Percentiles rank a stretch among this genome's conserved stretches.
phyloP scores from a whole-genome alignment of 2,329 filamentous ascomycete species.

The Trichoderma atroviride region DNA sequence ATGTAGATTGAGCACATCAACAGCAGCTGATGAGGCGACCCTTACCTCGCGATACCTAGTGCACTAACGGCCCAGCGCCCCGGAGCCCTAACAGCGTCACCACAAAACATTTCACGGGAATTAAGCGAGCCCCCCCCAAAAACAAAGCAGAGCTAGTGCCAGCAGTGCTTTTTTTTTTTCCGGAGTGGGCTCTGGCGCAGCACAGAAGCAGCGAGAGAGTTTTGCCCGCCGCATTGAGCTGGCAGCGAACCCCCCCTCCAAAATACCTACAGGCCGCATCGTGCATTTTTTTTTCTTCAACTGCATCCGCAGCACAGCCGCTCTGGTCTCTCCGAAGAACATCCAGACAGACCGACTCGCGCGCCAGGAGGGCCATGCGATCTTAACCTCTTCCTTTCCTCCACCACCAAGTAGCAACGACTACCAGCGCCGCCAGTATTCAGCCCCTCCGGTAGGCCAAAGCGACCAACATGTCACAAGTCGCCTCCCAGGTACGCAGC shows the following conservation, averaged over 20 bases:
- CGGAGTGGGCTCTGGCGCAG: slow-evolving; percentile 25
- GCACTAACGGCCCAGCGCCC: slow-evolving; percentile 22
- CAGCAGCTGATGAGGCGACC: not conserved
- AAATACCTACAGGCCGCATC: slow-evolving; percentile 12
- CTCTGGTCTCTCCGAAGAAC: slow-evolving; percentile 22
- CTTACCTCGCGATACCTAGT: slow-evolving; percentile 23
- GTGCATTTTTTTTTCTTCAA: slow-evolving; percentile 31
- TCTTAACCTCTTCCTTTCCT: slow-evolving; percentile 39
- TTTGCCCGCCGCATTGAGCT: slow-evolving; percentile 21
- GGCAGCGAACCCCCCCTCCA: slow-evolving; percentile 4
- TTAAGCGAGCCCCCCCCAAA: slow-evolving; percentile 26
- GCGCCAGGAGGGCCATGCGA: slow-evolving; percentile 43
- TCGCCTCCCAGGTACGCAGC: slow-evolving; percentile 58
- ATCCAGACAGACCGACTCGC: slow-evolving; percentile 24
- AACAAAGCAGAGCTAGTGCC: slow-evolving; percentile 2
- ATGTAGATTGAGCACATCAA: not conserved
- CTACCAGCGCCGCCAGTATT: slow-evolving; percentile 41
- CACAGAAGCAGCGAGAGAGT: slow-evolving; percentile 17
- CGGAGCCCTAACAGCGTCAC: slow-evolving; percentile 35
- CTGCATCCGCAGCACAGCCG: slow-evolving; percentile 27
- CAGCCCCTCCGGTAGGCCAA: slow-evolving; percentile 47
- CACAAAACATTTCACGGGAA: slow-evolving; percentile 33
- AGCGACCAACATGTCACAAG: slow-evolving; percentile 60
- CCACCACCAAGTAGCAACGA: slow-evolving; percentile 37
- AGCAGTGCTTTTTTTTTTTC: slow-evolving; percentile 12